These are phyloP conservation scores for sorghum (Sorghum bicolor) DNA, from an alignment of 176 grass and related monocot genomes.

Conservation along the genomic window DNA sequence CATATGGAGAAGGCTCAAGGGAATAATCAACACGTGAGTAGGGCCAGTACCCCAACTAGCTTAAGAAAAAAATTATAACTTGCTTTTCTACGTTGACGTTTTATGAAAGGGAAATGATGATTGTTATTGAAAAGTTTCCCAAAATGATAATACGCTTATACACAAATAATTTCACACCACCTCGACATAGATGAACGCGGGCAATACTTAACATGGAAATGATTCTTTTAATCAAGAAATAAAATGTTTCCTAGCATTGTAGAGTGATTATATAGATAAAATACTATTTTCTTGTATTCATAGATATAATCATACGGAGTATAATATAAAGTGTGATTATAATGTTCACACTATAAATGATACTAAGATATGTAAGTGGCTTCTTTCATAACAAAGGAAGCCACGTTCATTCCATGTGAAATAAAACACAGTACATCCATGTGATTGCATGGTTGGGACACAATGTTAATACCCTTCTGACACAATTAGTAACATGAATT, in stretches of 20 bases:
- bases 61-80: no score
- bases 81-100: not conserved
- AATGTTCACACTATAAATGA: not conserved
- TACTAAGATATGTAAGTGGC: no score
- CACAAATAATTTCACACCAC: no score
- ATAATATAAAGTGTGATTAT: not conserved
- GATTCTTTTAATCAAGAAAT: not conserved
- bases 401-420: no score
- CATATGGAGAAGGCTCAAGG: not conserved
- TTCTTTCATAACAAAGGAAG: no score
- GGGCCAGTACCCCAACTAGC: not conserved
- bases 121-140: not conserved
- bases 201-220: not conserved
- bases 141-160: not conserved
- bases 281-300: not conserved
- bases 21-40: conserved; percentile 15
- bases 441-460: no score
- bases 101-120: not conserved
- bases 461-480: no score
- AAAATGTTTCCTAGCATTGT: not conserved
- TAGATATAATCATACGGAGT: not conserved
- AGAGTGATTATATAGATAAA: not conserved
- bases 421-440: no score
- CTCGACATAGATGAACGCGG: not conserved
- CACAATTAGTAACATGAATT: no score